phyloP scores from a whole-genome alignment of 371 early-diverging fungal genomes.

The Mucor velutinosus region DNA sequence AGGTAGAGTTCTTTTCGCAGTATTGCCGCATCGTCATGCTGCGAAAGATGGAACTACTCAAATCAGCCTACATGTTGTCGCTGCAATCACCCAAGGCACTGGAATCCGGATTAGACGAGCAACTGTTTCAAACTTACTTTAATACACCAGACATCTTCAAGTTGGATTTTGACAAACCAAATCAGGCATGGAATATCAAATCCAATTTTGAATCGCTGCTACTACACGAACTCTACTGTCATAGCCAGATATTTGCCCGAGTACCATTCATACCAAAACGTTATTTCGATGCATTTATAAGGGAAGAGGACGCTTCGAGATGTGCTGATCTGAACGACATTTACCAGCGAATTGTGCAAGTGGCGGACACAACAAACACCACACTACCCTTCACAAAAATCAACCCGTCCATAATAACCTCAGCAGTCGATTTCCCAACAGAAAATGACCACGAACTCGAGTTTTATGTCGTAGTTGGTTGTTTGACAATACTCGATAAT shows the following conservation, averaged over 20 bases:
- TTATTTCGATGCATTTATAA: constrained; percentile 24
- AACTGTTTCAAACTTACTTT: constrained; percentile 30
- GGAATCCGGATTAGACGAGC: constrained; percentile 25
- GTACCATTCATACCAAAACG: constrained; percentile 41
- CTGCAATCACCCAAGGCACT: constrained; percentile 30
- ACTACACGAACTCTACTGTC: constrained; percentile 33
- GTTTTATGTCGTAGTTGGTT: constrained; percentile 27
- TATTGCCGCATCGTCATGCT: constrained; percentile 42
- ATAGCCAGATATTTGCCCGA: constrained; percentile 34
- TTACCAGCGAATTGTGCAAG: constrained; percentile 20
- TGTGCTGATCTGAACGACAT: constrained; percentile 30
- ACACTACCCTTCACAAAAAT: neutral
- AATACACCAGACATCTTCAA: constrained; percentile 37
- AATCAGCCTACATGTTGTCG: constrained; percentile 32
- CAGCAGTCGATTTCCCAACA: neutral
- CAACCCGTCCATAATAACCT: neutral
- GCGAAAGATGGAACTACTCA: constrained; percentile 44
- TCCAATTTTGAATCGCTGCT: constrained; percentile 33
- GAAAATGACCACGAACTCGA: constrained; percentile 22
- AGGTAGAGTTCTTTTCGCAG: constrained; percentile 32
- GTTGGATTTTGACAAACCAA: constrained; percentile 19
- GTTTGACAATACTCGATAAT: constrained; percentile 25
- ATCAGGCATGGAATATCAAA: constrained; percentile 14
- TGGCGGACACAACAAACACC: neutral
- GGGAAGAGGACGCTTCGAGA: constrained; percentile 20